Conservation (phyloP, 1,284 basidiomycete species). For the Neonothopanus nambi region DNA sequence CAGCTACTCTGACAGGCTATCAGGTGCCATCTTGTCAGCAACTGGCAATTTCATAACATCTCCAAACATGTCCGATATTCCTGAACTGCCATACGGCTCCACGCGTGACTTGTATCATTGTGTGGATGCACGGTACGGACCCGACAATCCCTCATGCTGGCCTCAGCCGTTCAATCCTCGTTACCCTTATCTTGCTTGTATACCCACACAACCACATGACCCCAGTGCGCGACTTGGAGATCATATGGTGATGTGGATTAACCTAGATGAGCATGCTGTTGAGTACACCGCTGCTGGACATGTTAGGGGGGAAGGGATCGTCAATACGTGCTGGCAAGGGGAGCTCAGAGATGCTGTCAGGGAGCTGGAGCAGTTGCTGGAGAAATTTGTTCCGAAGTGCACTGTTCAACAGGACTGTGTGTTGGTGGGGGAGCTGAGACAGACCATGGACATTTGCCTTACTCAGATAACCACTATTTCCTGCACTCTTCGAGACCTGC, state of each 20-base stretch:
- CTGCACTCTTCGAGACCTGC: neutral
- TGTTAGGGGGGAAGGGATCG: no score
- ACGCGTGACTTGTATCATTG: slow-evolving; percentile 4
- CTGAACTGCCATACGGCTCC: slow-evolving; percentile 3
- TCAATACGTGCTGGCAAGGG: no score
- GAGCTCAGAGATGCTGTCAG: no score
- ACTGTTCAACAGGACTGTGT: no score
- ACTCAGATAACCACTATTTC: neutral
- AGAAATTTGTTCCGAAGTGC: no score
- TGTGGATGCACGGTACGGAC: neutral
- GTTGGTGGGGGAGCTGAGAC: neutral
- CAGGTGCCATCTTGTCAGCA: no score
- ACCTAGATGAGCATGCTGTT: neutral
- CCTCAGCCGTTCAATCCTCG: slow-evolving; percentile 5
- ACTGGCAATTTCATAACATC: no score
- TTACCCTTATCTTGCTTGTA: neutral
- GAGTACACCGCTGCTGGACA: neutral
- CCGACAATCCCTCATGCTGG: neutral
- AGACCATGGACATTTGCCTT: neutral
- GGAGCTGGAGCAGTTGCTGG: no score
- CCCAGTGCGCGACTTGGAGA: no score
- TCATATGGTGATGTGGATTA: neutral
- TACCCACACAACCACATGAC: neutral
- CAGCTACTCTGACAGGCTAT: no score
- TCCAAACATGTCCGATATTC: neutral